These are phyloP conservation scores for Hygrocybe punicea DNA, from an alignment of 768 basidiomycete genomes.

Conservation along the genomic window DNA sequence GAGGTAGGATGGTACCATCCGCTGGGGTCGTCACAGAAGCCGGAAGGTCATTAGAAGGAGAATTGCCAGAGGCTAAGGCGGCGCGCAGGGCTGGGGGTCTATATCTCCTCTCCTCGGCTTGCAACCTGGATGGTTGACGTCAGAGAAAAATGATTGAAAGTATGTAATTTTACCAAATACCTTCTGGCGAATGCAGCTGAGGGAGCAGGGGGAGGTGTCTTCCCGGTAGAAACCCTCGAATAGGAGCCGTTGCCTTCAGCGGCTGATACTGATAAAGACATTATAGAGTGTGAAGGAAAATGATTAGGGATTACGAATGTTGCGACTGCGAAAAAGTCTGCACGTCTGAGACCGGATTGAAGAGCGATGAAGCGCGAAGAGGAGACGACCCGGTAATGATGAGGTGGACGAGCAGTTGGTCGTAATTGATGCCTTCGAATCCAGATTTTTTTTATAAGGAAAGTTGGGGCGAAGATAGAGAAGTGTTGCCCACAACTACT, in stretches of 20 bases:
- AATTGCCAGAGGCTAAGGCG: conserved; percentile 56
- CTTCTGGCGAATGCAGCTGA: conserved; percentile 88
- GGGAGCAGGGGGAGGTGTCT: conserved; percentile 86
- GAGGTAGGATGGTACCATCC: conserved; percentile 58
- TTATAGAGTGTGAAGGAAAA: conserved; percentile 67
- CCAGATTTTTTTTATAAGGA: conserved; percentile 15
- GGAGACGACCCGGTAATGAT: conserved; percentile 31
- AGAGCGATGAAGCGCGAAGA: conserved; percentile 32
- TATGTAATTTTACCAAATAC: conserved; percentile 38
- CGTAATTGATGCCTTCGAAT: conserved; percentile 30
- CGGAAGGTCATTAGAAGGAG: conserved; percentile 59
- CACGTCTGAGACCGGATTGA: conserved; percentile 28
- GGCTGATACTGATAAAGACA: conserved; percentile 90
- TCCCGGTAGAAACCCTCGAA: conserved; percentile 77
- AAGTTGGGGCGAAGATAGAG: conserved; percentile 34
- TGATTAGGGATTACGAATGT: conserved; percentile 79
- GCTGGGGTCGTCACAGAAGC: conserved; percentile 55
- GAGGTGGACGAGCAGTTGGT: conserved; percentile 38
- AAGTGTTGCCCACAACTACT: conserved; percentile 51
- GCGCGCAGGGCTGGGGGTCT: conserved; percentile 79
- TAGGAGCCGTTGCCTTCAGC: conserved; percentile 78
- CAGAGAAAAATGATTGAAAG: conserved; percentile 17
- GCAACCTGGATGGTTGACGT: conserved; percentile 45
- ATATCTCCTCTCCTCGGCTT: conserved; percentile 77
- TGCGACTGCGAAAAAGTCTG: conserved; percentile 29